These are phyloP conservation scores for Blastomyces parvus DNA, from an alignment of 2,329 filamentous ascomycete species.

Conservation along the genomic window DNA sequence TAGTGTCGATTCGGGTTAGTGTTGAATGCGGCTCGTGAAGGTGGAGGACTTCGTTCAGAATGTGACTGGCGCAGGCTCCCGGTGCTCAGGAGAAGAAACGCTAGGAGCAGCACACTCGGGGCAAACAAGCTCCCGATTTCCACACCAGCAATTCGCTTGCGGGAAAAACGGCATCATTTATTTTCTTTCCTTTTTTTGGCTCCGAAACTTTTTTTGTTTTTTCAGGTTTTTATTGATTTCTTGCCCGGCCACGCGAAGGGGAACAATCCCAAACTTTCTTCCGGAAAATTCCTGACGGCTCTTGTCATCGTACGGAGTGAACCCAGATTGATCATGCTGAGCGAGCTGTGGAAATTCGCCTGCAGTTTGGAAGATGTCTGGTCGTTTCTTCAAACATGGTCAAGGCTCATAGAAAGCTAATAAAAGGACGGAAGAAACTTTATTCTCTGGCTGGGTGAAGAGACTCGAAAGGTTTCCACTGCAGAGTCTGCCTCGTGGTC, in stretches of 20 bases:
- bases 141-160: neutral
- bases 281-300: neutral
- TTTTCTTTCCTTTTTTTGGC: neutral
- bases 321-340: neutral
- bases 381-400: no score
- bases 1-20: neutral
- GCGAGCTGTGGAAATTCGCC: neutral
- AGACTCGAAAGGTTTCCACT: neutral
- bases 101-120: neutral
- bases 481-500: neutral
- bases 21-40: neutral
- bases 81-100: neutral
- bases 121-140: neutral
- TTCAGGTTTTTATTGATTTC: no score
- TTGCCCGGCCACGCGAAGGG: neutral
- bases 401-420: neutral
- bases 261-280: neutral
- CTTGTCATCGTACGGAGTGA: no score
- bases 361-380: neutral
- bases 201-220: neutral
- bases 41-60: neutral
- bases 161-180: neutral
- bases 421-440: neutral
- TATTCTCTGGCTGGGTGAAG: neutral
- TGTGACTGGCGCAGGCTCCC: neutral